These are phyloP conservation scores for Discostella stelligera DNA, from an alignment of 352 stramenopile species.

Conservation along the genomic window DNA sequence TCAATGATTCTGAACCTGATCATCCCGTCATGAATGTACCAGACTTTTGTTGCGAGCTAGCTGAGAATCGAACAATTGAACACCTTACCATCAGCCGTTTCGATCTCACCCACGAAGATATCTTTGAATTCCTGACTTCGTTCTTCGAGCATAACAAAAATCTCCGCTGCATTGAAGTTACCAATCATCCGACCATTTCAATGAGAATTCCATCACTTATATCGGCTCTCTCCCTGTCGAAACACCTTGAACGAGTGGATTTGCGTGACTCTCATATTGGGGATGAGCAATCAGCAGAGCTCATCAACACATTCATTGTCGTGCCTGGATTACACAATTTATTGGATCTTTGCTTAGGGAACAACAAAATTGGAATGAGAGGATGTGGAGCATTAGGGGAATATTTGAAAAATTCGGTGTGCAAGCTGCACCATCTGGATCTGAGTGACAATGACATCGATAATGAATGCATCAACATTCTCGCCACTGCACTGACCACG, in stretches of 20 bases:
- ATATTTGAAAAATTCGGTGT: background rate
- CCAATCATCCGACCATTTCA: background rate
- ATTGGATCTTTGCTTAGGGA: background rate
- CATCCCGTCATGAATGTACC: background rate
- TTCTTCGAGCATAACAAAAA: background rate
- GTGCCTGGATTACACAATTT: background rate
- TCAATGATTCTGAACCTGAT: background rate
- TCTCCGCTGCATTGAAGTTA: background rate
- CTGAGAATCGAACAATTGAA: background rate
- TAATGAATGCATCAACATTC: background rate
- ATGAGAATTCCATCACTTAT: background rate
- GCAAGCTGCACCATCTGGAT: background rate
- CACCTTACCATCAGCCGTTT: background rate
- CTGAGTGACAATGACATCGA: background rate
- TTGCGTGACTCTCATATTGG: background rate
- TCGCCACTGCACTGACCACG: background rate
- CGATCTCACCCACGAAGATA: background rate
- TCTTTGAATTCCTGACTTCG: background rate
- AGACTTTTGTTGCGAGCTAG: background rate
- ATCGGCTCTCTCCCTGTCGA: background rate
- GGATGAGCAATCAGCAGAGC: background rate
- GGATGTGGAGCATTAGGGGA: background rate
- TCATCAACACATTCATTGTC: background rate
- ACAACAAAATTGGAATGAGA: background rate
- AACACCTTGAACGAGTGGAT: background rate